phyloP scores from a whole-genome alignment of 345 rosid species.

The Bruguiera gymnorhiza region DNA sequence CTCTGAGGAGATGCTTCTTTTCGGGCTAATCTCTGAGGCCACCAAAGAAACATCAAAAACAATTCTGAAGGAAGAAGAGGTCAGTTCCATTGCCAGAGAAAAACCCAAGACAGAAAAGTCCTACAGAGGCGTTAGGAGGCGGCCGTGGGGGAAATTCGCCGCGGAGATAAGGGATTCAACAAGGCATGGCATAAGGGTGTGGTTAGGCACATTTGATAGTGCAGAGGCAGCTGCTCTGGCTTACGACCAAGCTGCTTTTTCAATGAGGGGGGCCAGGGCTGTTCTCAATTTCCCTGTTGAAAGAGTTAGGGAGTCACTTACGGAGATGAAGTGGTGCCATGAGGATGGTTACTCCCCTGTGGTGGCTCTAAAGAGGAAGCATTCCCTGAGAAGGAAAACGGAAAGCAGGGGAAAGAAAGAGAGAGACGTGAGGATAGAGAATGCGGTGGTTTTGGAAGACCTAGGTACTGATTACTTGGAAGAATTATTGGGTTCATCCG shows the following conservation, averaged over 20 bases:
- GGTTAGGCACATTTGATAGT: constrained; percentile 73
- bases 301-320: constrained; percentile 61
- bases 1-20: constrained; percentile 87
- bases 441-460: constrained; percentile 70
- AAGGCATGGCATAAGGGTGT: constrained; percentile 51
- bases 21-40: constrained; percentile 49
- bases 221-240: constrained; percentile 76
- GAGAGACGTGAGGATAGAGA: constrained; percentile 35
- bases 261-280: constrained; percentile 63
- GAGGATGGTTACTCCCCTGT: constrained; percentile 76
- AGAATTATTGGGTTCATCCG: constrained; percentile 48
- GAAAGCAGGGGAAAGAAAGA: constrained; percentile 39
- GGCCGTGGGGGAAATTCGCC: constrained; percentile 82
- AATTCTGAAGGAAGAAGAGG: constrained; percentile 45
- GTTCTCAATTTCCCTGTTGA: constrained; percentile 61
- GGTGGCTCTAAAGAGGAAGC: constrained; percentile 76
- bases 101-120: constrained; percentile 42
- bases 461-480: constrained; percentile 74
- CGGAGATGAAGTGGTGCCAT: constrained; percentile 44
- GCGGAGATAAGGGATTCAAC: constrained; percentile 80
- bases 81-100: constrained; percentile 32
- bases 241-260: constrained; percentile 67
- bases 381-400: constrained; percentile 63
- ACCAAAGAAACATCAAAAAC: constrained; percentile 27
- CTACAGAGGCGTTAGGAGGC: constrained; percentile 63